A percentile compares a stretch with the other conserved stretches of the same genome.
These are phyloP conservation scores for Cyclostephanos invisitatus DNA, from an alignment of 108 stramenopile genomes.

Conservation along the genomic window DNA sequence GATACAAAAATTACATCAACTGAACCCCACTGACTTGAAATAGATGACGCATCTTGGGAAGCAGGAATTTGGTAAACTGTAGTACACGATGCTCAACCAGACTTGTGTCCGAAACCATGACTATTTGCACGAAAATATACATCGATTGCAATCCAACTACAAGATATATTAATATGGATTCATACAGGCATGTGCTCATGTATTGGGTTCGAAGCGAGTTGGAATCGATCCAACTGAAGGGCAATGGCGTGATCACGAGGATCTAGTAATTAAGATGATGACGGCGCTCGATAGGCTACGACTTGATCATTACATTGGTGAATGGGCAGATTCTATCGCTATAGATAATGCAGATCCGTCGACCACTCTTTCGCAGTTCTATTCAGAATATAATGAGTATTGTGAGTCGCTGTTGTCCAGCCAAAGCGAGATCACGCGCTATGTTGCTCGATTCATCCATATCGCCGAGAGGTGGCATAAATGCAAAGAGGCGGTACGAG, in stretches of 20 bases:
- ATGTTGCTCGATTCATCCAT: not conserved
- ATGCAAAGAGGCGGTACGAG: not conserved
- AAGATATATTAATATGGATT: conserved; percentile 13
- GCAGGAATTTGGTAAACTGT: not conserved
- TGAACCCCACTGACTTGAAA: not conserved
- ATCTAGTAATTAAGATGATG: not conserved
- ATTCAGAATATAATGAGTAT: not conserved
- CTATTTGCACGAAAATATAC: conserved; percentile 7
- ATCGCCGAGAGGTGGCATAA: not conserved
- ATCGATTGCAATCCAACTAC: conserved; percentile 4
- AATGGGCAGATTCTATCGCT: not conserved
- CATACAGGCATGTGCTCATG: not conserved
- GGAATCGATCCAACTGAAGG: not conserved
- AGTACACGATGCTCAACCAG: not conserved
- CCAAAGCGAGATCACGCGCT: not conserved
- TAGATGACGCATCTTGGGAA: too few relatives aligned
- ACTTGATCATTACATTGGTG: not conserved
- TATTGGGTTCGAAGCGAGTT: not conserved
- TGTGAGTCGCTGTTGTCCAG: not conserved
- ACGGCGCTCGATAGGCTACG: not conserved
- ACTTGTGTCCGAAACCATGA: not conserved
- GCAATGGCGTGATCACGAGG: not conserved
- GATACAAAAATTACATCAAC: not conserved
- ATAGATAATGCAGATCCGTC: not conserved
- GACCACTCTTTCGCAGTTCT: too few relatives aligned